A percentile compares a stretch with the other conserved stretches of the same genome.
Evolutionary conservation across 2,329 filamentous ascomycete species (phyloP).

Genomic region (Metarhizium rileyi): DNA sequence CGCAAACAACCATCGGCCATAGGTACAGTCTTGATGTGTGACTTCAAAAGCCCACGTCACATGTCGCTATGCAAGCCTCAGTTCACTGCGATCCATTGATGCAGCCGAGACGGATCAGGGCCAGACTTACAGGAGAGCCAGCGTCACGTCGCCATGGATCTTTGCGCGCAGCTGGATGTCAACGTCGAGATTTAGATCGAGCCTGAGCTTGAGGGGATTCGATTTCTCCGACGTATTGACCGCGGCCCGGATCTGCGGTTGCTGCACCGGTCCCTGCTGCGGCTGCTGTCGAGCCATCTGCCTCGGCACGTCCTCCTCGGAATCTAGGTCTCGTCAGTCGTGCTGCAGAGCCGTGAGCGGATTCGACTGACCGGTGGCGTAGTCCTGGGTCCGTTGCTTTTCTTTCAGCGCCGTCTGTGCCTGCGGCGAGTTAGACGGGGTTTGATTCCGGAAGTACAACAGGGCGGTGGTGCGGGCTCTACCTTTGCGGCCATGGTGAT

Average conservation of each 20-base stretch:
- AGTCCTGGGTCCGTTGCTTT: no score
- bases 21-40: no score
- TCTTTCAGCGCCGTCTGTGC: no score
- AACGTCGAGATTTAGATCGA: conserved; percentile 69
- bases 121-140: conserved; percentile 60
- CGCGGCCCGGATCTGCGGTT: neutral
- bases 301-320: neutral
- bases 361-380: no score
- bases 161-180: conserved; percentile 73
- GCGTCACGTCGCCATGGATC: conserved; percentile 66
- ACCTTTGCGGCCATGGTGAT: no score
- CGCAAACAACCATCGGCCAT: no score
- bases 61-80: neutral
- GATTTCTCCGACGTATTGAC: conserved; percentile 18
- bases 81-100: neutral
- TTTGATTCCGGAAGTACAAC: no score
- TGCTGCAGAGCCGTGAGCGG: no score
- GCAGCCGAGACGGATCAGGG: no score
- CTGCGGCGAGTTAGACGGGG: no score
- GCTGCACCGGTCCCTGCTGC: neutral
- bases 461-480: no score
- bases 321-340: no score
- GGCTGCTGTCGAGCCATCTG: neutral
- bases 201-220: conserved; percentile 55
- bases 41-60: neutral